Evolutionary conservation across 192 early-diverging fungal species (phyloP), one percentile per base, ranked within the genome.

Genomic region (Coemansia pectinata): DNA sequence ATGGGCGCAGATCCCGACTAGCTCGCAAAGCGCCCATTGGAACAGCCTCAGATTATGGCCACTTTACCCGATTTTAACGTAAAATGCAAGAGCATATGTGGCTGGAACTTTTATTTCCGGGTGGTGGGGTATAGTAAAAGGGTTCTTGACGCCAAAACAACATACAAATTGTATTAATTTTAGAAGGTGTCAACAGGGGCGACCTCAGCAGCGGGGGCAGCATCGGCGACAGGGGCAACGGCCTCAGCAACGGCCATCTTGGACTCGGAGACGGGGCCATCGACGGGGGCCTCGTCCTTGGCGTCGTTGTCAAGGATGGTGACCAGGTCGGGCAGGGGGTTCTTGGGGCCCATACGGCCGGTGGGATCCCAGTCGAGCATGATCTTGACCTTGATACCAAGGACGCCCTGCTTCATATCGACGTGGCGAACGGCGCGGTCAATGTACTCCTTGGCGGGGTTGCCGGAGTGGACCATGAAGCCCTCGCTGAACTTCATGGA

Each of bases 301-400:
- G 92, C 91, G 78, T 93, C 89, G 76, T 83, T 83, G 74, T 59
- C 72, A 76, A 95, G 85, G 80, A 98, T 97, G 85, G 91, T 96
- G 81, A 98, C 94, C 63, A 89, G 84, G 81, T 97, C 97, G 79
- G 97, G 97, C 69, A 99, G 90, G 70, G 95, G 90, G 77, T 88
- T 94, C 90, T 94, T 96, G 86, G 95, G 95, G 69, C 97, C 97
- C 67, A 87, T 74, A 78, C 90, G 94, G 77, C 97, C 97, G 71
- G 88, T 92, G 59, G 94, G 94, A 85, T 99, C 97, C 78, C 85
- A 90, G 65, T 93, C 93, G 71, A 94, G 89, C 97, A 98, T 98
- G 78, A 99, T 99, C 94, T 99, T 99, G 85, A 99, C 97, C 91
- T 96, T 96, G 90, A 99, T 93, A 86, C 97, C 97, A 62, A 99